phyloP scores from a whole-genome alignment of 306 rosid species.

The Oxytropis ochrocephala region DNA sequence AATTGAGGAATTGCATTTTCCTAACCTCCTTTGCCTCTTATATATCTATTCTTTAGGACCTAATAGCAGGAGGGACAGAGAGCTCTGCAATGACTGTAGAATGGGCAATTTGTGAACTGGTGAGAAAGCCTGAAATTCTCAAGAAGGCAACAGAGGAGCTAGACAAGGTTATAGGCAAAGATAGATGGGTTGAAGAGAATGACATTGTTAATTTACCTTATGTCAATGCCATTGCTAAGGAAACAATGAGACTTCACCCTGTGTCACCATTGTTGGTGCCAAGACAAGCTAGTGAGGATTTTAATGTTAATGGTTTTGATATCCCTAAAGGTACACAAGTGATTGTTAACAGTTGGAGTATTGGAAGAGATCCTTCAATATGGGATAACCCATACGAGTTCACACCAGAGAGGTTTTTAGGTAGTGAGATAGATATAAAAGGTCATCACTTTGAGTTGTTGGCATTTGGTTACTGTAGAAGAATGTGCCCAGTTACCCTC shows the following conservation, averaged over 20 bases:
- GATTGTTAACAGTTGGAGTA: conserved; percentile 50
- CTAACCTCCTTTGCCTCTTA: neutral
- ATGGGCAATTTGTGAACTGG: conserved; percentile 69
- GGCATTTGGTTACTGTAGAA: too few relatives aligned
- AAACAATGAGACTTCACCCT: too few relatives aligned
- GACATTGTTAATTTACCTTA: too few relatives aligned
- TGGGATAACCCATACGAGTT: conserved; percentile 71
- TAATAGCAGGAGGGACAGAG: conserved; percentile 81
- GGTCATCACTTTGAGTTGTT: conserved; percentile 71
- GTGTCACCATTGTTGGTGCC: conserved; percentile 88
- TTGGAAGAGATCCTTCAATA: conserved; percentile 52
- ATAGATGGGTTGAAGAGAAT: too few relatives aligned
- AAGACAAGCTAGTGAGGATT: conserved; percentile 38
- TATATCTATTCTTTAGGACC: conserved; percentile 31
- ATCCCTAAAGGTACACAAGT: conserved; percentile 58
- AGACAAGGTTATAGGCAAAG: conserved; percentile 64
- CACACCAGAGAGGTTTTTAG: conserved; percentile 58
- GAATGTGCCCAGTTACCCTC: too few relatives aligned
- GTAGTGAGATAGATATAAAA: conserved; percentile 47
- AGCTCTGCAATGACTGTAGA: conserved; percentile 63
- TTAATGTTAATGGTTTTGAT: conserved; percentile 48
- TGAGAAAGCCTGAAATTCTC: conserved; percentile 53
- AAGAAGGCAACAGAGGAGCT: conserved; percentile 56
- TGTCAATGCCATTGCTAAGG: too few relatives aligned
- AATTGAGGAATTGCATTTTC: neutral